Evolutionary conservation across 2,329 filamentous ascomycete genomes (phyloP).

Genomic region (Curvularia sp.): DNA sequence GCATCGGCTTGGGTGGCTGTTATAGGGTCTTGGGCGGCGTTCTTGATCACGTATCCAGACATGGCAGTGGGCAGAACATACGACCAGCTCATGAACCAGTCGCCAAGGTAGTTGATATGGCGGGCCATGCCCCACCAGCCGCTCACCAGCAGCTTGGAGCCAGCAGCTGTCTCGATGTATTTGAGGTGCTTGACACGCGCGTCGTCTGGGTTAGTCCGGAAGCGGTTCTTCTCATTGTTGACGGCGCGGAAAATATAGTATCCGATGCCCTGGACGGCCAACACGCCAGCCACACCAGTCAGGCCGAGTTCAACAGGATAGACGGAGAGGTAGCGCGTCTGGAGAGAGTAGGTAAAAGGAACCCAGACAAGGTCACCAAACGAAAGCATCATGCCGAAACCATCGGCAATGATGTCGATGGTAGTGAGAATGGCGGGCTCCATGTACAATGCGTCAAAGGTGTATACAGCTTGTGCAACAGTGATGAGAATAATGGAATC

Average conservation of each 20-base stretch:
- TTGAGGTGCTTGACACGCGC: constrained; percentile 79
- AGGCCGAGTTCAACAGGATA: constrained; percentile 82
- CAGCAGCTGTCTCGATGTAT: constrained; percentile 83
- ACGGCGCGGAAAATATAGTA: constrained; percentile 92
- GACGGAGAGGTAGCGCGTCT: constrained; percentile 82
- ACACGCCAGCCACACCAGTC: constrained; percentile 68
- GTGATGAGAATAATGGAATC: constrained; percentile 86
- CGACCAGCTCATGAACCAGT: constrained; percentile 93
- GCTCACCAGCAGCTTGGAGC: constrained; percentile 79
- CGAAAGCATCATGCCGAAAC: constrained; percentile 92
- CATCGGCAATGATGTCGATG: constrained; percentile 92
- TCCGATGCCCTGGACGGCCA: constrained; percentile 73
- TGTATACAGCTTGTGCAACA: constrained; percentile 79
- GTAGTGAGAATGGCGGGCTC: constrained; percentile 89
- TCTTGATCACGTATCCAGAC: constrained; percentile 77
- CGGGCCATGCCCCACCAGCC: constrained; percentile 94
- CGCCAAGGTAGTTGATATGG: constrained; percentile 95
- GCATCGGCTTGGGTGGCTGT: constrained; percentile 58
- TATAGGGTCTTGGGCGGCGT: constrained; percentile 50
- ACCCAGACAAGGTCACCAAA: constrained; percentile 95
- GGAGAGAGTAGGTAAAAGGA: constrained; percentile 85
- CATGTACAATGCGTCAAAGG: constrained; percentile 84
- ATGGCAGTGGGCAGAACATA: constrained; percentile 87
- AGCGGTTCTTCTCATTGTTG: constrained; percentile 94
- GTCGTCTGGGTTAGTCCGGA: constrained; percentile 86